Evolutionary conservation across 768 basidiomycete species (phyloP), one percentile per base, ranked within the genome.

Genomic region (Coprinellus aureogranulatus): DNA sequence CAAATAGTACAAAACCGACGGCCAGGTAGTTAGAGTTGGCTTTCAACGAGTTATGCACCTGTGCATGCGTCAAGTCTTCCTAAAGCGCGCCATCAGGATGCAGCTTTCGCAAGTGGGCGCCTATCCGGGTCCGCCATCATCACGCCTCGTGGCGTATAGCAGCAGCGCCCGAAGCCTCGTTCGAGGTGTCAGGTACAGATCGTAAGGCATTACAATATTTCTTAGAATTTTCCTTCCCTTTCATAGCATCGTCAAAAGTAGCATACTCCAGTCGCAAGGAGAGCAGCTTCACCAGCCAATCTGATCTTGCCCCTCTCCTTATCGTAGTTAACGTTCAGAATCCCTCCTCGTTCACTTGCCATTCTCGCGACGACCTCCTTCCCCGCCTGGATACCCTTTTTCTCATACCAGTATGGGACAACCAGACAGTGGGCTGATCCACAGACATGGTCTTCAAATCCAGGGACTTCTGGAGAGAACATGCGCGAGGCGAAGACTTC

Each of bases 401-500:
- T 77, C 20, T 58, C 59, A 22, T 69, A 70, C 79, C 82, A 85
- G 58, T 84, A 83, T 2, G 82, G 82, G 1, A 63, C 71, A 34
- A 81, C 56, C 39, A 83, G 54, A 46, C 76, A 75, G 60, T 85
- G 83, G 0, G 82, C 81, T 37, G 79, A 79, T 14, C 83, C 83
- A 57, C 81, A 84, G 8, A 83, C 82, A 18, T 70, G 74, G 57
- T 84, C 83, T 67, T 84, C 82, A 3, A 69, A 69, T 51, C 65
- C 63, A 55, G 61, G 61, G 25, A 77, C 60, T 8, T 46, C 50
- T 6, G 79, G 81, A 4, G 77, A 69, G 61, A 85, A 83, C 74
- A 83, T 78, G 4, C 84, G 74, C 6, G 82, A 82, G 22, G 76
- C 67, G 66, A 82, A 85, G 16, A 62, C 62, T 51, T 71, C 72